Conservation (phyloP, 2,329 filamentous ascomycete species). For the Arthrobotrys sinensis region DNA sequence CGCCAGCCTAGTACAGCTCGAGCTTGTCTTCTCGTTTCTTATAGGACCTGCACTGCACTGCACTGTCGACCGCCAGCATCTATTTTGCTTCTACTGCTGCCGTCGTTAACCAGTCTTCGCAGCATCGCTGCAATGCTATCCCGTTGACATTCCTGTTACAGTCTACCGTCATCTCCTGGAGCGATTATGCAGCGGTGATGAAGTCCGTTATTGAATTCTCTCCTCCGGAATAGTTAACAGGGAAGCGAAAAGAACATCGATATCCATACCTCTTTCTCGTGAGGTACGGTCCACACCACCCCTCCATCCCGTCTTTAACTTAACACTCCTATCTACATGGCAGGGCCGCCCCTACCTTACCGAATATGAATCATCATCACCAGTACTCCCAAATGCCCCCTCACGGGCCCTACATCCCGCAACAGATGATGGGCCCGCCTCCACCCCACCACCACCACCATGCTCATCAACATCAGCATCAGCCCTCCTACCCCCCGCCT, state of each 20-base stretch:
- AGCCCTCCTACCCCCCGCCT: constrained; percentile 38
- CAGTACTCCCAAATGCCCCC: constrained; percentile 52
- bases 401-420: constrained; percentile 45
- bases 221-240: constrained; percentile 38
- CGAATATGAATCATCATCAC: constrained; percentile 43
- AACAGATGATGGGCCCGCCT: constrained; percentile 49
- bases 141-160: not conserved
- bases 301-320: not conserved
- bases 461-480: constrained; percentile 32
- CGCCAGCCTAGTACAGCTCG: not conserved
- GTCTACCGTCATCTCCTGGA: not conserved
- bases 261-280: constrained; percentile 15
- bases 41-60: no score
- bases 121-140: constrained; percentile 1
- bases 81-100: not conserved
- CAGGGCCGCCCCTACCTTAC: constrained; percentile 26
- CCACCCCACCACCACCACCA: constrained; percentile 21
- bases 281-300: constrained; percentile 21
- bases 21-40: not conserved
- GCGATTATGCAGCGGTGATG: constrained; percentile 46
- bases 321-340: not conserved
- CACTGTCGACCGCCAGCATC: not conserved
- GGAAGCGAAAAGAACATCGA: constrained; percentile 24
- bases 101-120: not conserved
- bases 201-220: constrained; percentile 11